These are phyloP conservation scores for Diddensiella santjacobensis DNA, from an alignment of 805 yeast species.

Conservation along the genomic window DNA sequence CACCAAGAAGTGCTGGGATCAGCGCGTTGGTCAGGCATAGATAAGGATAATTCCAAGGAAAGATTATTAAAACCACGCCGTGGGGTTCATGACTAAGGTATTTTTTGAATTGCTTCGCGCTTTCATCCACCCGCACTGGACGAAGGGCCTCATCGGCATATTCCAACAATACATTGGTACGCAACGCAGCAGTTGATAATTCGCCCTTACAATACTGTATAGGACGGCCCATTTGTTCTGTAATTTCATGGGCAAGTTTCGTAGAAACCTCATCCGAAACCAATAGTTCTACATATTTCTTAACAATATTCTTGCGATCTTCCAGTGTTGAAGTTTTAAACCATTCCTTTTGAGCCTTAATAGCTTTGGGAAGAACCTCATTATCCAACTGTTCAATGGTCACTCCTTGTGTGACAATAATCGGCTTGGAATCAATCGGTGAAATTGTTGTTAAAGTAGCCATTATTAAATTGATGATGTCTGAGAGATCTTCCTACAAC, in stretches of 20 bases:
- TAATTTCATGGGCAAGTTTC: conserved; percentile 29
- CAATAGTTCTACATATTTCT: conserved; percentile 25
- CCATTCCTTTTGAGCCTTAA: conserved; percentile 28
- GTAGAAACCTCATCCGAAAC: conserved; percentile 23
- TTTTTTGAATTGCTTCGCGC: conserved; percentile 28
- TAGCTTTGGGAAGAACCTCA: conserved; percentile 22
- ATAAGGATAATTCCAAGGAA: conserved; percentile 92
- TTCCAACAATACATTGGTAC: conserved; percentile 28
- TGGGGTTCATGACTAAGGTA: conserved; percentile 63
- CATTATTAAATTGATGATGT: conserved; percentile 3
- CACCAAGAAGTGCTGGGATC: conserved; percentile 83
- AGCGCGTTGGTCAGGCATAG: conserved; percentile 85
- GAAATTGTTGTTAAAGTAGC: conserved; percentile 28
- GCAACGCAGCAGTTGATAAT: conserved; percentile 30
- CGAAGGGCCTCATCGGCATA: conserved; percentile 33
- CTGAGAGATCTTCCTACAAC: too few species aligned
- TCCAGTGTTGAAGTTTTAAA: conserved; percentile 19
- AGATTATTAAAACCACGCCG: conserved; percentile 86
- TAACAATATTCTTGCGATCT: conserved; percentile 27
- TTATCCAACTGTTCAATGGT: conserved; percentile 22
- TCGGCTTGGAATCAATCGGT: conserved; percentile 29
- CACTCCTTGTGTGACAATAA: conserved; percentile 28
- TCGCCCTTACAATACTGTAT: conserved; percentile 32
- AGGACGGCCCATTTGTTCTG: conserved; percentile 37
- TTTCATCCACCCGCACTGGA: conserved; percentile 29